These are phyloP conservation scores for Peniophora sp. DNA, from an alignment of 1,284 basidiomycete genomes.

Conservation along the genomic window DNA sequence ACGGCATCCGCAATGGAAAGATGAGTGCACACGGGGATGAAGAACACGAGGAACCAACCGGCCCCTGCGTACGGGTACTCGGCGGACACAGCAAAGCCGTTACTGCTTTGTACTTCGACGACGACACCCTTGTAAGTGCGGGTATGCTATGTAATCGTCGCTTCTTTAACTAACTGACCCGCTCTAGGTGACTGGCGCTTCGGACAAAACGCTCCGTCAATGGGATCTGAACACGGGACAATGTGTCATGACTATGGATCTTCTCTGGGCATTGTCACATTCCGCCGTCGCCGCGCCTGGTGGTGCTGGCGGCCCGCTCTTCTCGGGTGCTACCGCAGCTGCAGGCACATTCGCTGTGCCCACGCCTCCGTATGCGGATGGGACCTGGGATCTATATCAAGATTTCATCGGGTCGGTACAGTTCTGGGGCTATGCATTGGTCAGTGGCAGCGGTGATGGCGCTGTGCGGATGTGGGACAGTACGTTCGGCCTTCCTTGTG, in stretches of 20 bases:
- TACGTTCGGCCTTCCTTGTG: conserved; percentile 34
- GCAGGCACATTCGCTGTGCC: conserved; percentile 72
- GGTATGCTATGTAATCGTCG: not conserved
- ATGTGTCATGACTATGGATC: conserved; percentile 99
- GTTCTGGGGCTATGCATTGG: conserved; percentile 98
- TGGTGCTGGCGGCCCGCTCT: conserved; percentile 34
- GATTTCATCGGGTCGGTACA: conserved; percentile 98
- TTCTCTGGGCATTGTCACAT: conserved; percentile 98
- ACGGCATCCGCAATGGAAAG: conserved; percentile 14
- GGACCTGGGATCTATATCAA: conserved; percentile 91
- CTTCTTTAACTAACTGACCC: not conserved
- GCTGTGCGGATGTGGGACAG: conserved; percentile 99
- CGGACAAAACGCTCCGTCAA: conserved; percentile 96
- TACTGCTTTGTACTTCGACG: conserved; percentile 92
- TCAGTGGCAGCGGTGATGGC: conserved; percentile 94
- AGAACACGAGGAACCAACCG: conserved; percentile 16
- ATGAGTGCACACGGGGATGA: conserved; percentile 17
- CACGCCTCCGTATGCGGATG: conserved; percentile 83
- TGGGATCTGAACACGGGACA: conserved; percentile 98
- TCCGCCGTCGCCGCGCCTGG: conserved; percentile 49
- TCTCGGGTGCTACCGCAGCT: conserved; percentile 48
- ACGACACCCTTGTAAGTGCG: conserved; percentile 73
- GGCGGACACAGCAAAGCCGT: conserved; percentile 93
- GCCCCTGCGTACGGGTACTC: conserved; percentile 67
- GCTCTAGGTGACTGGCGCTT: conserved; percentile 85